Evolutionary conservation across 1,284 basidiomycete genomes (phyloP).

Genomic region (Prillingera fragicola): DNA sequence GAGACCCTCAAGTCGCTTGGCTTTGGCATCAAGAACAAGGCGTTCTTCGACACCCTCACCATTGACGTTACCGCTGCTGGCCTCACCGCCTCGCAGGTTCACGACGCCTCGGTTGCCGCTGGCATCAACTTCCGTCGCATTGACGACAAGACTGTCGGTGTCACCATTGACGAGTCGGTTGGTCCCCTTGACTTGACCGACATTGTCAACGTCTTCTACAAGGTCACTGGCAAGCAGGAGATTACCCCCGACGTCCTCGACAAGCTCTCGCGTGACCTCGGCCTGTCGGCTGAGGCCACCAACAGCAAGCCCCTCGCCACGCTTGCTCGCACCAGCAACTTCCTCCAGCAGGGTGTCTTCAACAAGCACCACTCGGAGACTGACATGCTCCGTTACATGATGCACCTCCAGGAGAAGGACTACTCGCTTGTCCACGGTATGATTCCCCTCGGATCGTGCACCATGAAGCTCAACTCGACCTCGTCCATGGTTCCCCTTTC

Average conservation of each 20-base stretch:
- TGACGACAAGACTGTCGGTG: constrained; percentile 70
- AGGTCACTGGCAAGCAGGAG: constrained; percentile 40
- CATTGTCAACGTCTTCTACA: constrained; percentile 76
- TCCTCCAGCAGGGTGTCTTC: constrained; percentile 84
- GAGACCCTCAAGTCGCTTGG: constrained; percentile 65
- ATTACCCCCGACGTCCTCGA: constrained; percentile 45
- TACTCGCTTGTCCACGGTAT: constrained; percentile 91
- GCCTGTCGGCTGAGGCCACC: constrained; percentile 29
- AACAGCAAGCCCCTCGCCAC: constrained; percentile 50
- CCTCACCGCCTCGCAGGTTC: constrained; percentile 62
- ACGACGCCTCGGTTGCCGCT: constrained; percentile 61
- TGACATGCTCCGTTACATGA: constrained; percentile 94
- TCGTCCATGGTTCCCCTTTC: constrained; percentile 95
- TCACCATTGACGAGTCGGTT: constrained; percentile 90
- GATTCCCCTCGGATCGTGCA: constrained; percentile 94
- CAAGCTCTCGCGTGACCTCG: constrained; percentile 36
- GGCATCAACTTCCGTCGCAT: constrained; percentile 81
- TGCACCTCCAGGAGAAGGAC: constrained; percentile 89
- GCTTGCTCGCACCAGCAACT: constrained; percentile 66
- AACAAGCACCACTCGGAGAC: constrained; percentile 95
- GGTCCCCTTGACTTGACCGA: constrained; percentile 66
- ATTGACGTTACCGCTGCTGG: constrained; percentile 59
- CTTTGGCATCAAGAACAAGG: constrained; percentile 56
- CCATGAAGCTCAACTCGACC: constrained; percentile 95
- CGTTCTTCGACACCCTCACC: constrained; percentile 93